phyloP scores from a whole-genome alignment of 2,329 filamentous ascomycete genomes.

The Cryphonectria naterciae region DNA sequence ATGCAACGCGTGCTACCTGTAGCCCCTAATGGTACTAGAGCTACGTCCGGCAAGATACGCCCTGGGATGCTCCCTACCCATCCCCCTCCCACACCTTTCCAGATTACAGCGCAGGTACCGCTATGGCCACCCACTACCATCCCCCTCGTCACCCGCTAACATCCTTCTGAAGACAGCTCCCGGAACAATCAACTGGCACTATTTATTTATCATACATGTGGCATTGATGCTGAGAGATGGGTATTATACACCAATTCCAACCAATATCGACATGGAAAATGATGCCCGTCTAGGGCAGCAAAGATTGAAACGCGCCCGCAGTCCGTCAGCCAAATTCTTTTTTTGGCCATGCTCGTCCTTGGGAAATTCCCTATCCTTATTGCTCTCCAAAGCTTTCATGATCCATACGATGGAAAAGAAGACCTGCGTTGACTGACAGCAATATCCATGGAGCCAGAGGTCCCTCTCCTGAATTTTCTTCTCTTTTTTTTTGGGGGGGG shows the following conservation, averaged over 20 bases:
- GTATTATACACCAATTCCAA: neutral
- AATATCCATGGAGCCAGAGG: neutral
- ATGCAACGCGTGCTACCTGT: neutral
- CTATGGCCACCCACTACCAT: neutral
- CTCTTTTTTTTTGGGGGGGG: neutral
- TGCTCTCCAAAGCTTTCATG: neutral
- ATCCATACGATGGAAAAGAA: neutral
- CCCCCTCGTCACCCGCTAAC: neutral
- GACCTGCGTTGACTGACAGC: neutral
- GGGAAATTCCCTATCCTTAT: neutral
- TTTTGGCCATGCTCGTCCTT: neutral
- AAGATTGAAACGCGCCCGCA: neutral
- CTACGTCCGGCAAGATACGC: slow-evolving; percentile 3
- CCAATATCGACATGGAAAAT: slow-evolving; percentile 3
- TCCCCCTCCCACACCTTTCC: neutral
- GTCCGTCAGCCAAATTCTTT: neutral
- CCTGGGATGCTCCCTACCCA: neutral
- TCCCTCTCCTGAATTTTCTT: too few relatives aligned
- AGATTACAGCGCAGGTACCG: neutral
- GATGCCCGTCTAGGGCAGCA: neutral
- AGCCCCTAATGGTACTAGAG: neutral
- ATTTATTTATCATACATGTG: neutral
- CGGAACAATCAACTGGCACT: neutral
- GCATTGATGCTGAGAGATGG: neutral
- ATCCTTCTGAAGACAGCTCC: neutral